Percentiles rank a stretch among this genome's conserved stretches.
These are phyloP conservation scores for Tetracladium setigerum DNA, from an alignment of 495 filamentous ascomycete species.

Conservation along the genomic window DNA sequence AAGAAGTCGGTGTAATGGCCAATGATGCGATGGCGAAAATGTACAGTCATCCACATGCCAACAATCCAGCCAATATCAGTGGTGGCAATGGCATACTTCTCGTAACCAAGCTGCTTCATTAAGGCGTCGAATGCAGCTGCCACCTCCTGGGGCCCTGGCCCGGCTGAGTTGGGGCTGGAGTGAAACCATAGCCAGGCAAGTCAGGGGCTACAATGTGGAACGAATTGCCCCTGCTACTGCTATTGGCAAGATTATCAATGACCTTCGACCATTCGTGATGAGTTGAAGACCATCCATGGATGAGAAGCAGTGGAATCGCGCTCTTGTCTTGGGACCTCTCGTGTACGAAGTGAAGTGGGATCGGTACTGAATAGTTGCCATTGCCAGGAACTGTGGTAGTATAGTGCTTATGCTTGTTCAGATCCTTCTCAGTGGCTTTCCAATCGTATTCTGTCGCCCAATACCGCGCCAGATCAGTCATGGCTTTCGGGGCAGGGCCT, in stretches of 20 bases:
- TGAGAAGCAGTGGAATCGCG: constrained; percentile 6
- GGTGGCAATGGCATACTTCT: constrained; percentile 3
- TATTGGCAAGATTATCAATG: constrained; percentile 14
- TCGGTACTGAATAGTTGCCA: no score
- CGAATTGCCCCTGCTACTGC: not conserved
- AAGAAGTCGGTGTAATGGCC: no score
- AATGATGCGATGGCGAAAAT: no score
- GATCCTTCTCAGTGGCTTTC: no score
- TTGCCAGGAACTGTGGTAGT: no score
- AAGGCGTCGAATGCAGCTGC: constrained; percentile 6
- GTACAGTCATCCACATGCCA: not conserved
- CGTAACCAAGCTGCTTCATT: constrained; percentile 10
- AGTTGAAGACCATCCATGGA: constrained; percentile 11
- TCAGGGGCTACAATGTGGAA: constrained; percentile 11
- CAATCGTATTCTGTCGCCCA: no score
- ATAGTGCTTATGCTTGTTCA: no score
- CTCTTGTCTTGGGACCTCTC: constrained; percentile 1
- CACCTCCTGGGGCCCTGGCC: constrained; percentile 1
- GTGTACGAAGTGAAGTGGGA: constrained; percentile 13
- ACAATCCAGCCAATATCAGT: constrained; percentile 2
- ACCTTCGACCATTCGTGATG: constrained; percentile 7
- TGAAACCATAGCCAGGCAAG: constrained; percentile 10
- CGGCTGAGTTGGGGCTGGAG: constrained; percentile 1
- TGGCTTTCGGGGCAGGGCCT: no score
- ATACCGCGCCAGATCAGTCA: no score